phyloP scores from a whole-genome alignment of 164 flowering plant genomes.

The Aristolochia fimbriata region DNA sequence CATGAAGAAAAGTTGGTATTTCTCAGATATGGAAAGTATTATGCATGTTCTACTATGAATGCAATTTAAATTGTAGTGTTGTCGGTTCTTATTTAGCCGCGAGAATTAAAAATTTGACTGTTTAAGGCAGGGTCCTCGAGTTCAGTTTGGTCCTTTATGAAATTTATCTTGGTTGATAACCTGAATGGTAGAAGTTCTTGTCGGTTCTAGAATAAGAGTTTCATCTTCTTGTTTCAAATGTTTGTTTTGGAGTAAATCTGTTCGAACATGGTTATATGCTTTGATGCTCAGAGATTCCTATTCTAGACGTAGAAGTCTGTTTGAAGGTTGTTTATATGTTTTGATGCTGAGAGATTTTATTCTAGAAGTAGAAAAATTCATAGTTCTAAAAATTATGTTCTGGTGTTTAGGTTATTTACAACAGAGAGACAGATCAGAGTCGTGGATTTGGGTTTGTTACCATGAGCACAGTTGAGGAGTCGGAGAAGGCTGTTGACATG shows the following conservation, averaged over 20 bases:
- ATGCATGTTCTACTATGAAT: no score
- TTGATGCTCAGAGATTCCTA: constrained; percentile 4
- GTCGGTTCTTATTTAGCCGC: no score
- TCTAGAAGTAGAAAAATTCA: no score
- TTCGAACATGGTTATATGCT: neutral
- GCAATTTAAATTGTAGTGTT: no score
- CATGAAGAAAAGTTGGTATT: neutral
- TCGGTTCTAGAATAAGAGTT: neutral
- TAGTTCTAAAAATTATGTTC: no score
- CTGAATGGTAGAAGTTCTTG: neutral
- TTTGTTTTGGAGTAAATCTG: neutral
- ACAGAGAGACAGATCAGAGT: constrained; percentile 49
- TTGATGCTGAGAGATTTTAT: constrained; percentile 6
- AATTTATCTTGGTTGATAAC: neutral
- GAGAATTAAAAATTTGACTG: no score
- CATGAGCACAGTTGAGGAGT: constrained; percentile 57
- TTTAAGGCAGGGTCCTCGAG: no score
- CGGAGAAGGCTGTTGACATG: constrained; percentile 58
- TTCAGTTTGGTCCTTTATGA: no score
- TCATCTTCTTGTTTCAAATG: neutral
- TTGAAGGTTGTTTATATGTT: neutral
- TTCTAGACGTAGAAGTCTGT: no score
- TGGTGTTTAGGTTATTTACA: constrained; percentile 38
- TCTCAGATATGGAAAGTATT: neutral
- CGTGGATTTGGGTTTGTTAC: constrained; percentile 66